Conservation (phyloP, 805 yeast genomes). For the Saturnispora kantuleensis region DNA sequence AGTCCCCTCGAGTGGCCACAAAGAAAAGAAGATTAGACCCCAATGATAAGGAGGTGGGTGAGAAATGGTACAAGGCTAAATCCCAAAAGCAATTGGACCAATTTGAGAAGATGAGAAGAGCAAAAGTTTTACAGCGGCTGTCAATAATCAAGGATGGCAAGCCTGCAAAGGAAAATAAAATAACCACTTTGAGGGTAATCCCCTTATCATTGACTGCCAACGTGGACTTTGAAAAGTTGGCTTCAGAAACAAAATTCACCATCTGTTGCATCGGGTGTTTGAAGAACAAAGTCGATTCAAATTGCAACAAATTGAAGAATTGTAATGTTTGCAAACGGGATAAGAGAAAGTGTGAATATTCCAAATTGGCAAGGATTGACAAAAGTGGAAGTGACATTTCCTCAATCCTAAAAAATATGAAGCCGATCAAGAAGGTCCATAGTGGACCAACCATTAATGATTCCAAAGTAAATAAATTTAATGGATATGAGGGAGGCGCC, state of each 20-base stretch:
- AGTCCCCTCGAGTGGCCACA: too few species aligned
- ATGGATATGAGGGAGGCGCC: too few species aligned
- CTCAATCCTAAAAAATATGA: background rate
- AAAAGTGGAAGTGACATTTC: background rate
- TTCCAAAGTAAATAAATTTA: too few species aligned
- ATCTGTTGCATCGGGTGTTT: slow-evolving; percentile 11
- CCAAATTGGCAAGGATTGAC: slow-evolving; percentile 6
- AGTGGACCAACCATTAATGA: background rate
- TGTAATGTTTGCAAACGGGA: slow-evolving; percentile 12
- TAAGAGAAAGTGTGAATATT: slow-evolving; percentile 9
- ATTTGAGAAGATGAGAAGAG: too few species aligned
- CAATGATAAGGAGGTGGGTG: too few species aligned
- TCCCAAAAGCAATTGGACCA: too few species aligned
- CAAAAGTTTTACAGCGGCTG: too few species aligned
- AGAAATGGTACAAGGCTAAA: too few species aligned
- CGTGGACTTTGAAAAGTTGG: slow-evolving; percentile 1
- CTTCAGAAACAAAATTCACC: slow-evolving; percentile 22
- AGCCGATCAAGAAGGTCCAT: background rate
- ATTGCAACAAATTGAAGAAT: slow-evolving; percentile 10
- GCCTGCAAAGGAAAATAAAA: background rate
- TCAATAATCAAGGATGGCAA: background rate
- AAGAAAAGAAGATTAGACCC: too few species aligned
- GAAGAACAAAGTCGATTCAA: slow-evolving; percentile 1
- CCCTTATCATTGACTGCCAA: background rate
- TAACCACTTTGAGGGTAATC: background rate